Conservation (phyloP, 108 stramenopile genomes). For the Nannochloropsis granulata region DNA sequence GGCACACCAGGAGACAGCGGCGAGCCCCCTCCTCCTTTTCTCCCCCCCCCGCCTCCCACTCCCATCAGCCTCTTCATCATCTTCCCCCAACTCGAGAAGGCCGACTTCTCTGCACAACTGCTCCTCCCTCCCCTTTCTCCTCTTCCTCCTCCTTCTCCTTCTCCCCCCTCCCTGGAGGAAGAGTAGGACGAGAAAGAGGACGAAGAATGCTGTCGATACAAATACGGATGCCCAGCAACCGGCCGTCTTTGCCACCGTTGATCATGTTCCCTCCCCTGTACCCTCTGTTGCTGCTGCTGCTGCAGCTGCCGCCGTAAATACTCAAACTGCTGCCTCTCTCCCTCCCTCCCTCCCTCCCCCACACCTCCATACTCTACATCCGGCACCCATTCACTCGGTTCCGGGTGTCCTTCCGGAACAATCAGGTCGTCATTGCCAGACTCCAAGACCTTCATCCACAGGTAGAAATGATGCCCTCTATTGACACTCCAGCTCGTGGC, state of each 20-base stretch:
- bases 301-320: not conserved
- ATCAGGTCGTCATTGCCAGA: not conserved
- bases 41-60: not conserved
- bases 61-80: not conserved
- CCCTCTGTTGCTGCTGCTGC: not conserved
- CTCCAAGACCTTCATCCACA: conserved; percentile 27
- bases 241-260: not conserved
- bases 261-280: not conserved
- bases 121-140: not conserved
- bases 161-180: not conserved
- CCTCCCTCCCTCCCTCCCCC: not conserved
- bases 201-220: not conserved
- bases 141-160: not conserved
- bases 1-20: not conserved
- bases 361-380: not conserved
- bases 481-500: conserved; percentile 40
- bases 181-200: not conserved
- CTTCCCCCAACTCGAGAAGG: not conserved
- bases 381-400: not conserved
- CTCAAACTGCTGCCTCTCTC: not conserved
- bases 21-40: not conserved
- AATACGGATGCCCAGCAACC: not conserved
- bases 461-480: conserved; percentile 40
- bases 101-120: not conserved
- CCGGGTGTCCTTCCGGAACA: not conserved